A percentile compares a stretch with the other conserved stretches of the same genome.
These are phyloP conservation scores for Fusarium pseudonygamai DNA, from an alignment of 2,329 filamentous ascomycete genomes.

Conservation along the genomic window DNA sequence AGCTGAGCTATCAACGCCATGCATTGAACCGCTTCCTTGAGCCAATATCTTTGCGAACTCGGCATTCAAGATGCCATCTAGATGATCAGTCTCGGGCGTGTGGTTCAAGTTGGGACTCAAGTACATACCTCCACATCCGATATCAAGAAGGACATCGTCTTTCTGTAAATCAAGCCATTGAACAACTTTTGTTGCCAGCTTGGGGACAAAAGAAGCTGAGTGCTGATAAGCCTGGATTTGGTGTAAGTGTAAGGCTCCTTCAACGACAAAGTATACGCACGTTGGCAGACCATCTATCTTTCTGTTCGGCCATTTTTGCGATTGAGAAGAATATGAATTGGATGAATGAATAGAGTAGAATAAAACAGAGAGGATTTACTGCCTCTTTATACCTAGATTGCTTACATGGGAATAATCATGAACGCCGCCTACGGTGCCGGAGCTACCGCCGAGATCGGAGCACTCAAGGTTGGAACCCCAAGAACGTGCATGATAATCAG, in stretches of 20 bases:
- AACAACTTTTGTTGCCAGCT: constrained; percentile 66
- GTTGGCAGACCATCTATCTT: constrained; percentile 44
- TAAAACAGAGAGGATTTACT: not conserved
- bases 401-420: not conserved
- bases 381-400: constrained; percentile 27
- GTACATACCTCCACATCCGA: constrained; percentile 69
- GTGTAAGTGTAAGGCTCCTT: constrained; percentile 28
- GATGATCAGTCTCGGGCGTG: constrained; percentile 1
- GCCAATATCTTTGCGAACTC: constrained; percentile 60
- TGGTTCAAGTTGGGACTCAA: not conserved
- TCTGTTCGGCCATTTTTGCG: constrained; percentile 35
- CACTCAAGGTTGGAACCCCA: constrained; percentile 3
- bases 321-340: not conserved
- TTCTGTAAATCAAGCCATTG: constrained; percentile 66
- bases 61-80: constrained; percentile 67
- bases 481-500: not conserved
- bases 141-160: constrained; percentile 67
- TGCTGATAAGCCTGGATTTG: constrained; percentile 63
- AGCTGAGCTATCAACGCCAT: constrained; percentile 67
- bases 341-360: not conserved
- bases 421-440: constrained; percentile 26
- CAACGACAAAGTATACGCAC: constrained; percentile 26
- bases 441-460: constrained; percentile 40
- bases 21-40: constrained; percentile 57
- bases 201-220: constrained; percentile 71